Evolutionary conservation across 1,139 yeast genomes (phyloP), one percentile per base, ranked within the genome.

Genomic region (Scheffersomyces parashehatae): DNA sequence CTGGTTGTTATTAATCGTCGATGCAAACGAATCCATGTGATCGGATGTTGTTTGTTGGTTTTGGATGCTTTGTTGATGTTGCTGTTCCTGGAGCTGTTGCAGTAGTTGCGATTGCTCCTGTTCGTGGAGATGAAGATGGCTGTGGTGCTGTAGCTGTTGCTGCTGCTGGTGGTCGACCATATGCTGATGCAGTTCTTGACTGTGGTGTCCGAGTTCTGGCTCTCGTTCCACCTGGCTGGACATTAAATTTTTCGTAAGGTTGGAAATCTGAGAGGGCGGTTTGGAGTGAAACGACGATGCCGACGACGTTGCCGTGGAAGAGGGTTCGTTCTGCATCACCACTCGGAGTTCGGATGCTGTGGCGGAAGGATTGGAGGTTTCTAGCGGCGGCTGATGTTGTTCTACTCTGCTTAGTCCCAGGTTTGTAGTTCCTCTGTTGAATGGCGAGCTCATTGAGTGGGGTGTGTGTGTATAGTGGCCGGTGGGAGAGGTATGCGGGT

Each of bases 221-320:
- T 20, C 26, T 6, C 26, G 26, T 20, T 20, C 26, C 26, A 20
- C 26, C 26, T 20, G 26, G 26, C 26, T 20, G 26, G 65, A 59
- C 51, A 68, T 56, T 45, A 70, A 59, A 45, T 67, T 72, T 46
- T 62, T 68, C 39, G 78, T 73, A 43, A 73, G 56, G 51, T 73
- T 73, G 32, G 77, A 72, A 29, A 68, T 59, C 39, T 48, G 46
- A 35, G 33, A 33, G 33, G 48, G 47, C 4, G 44, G 43, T 26
- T 48, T 39, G 46, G 29, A 20, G 41, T 38, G 36, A 30, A 31
- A 31, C 35, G 35, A 14, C 35, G 35, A 14, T 15, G 35, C 15
- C 29, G 28, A 37, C 11, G 33, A 28, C 30, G 28, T 13, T 14
- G 35, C 35, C 14, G 34, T 20, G 26, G 26, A 20, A 20, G 35